Evolutionary conservation across 164 flowering plant genomes (phyloP).

Genomic region (Malania oleifera): DNA sequence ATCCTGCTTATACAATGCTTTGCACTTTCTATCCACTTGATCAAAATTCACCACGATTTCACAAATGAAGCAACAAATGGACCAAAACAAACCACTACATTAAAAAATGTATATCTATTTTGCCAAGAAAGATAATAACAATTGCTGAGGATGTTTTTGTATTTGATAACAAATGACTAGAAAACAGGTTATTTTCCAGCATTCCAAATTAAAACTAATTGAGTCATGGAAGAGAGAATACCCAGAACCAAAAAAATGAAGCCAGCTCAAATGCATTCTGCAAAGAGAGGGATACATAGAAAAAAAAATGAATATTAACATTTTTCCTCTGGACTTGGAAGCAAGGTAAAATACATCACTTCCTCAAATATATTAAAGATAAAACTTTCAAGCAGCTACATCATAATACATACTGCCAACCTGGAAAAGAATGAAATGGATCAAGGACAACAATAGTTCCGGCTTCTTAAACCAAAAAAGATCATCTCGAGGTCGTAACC

Average conservation of each 20-base stretch:
- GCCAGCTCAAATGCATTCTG: slow-evolving; percentile 99
- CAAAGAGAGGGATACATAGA: slow-evolving; percentile 20
- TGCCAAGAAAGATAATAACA: no score
- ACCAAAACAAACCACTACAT: not conserved
- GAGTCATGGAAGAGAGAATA: slow-evolving; percentile 31
- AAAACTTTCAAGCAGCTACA: not conserved
- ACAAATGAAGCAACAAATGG: not conserved
- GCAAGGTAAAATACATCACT: not conserved
- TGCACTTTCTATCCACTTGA: no score
- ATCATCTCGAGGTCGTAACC: slow-evolving; percentile 81
- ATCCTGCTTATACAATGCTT: no score
- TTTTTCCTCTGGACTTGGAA: not conserved
- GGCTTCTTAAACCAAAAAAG: slow-evolving; percentile 99
- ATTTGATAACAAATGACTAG: not conserved
- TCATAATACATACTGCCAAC: slow-evolving; percentile 26
- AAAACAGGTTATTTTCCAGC: not conserved
- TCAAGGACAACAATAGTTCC: slow-evolving; percentile 66
- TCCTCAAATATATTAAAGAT: not conserved
- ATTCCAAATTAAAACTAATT: slow-evolving; percentile 1
- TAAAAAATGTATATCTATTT: not conserved
- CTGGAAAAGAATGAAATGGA: slow-evolving; percentile 96
- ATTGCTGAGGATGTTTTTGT: no score
- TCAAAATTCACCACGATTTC: no score
- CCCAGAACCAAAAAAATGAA: slow-evolving; percentile 99
- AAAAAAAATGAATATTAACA: slow-evolving; percentile 14